Percentiles rank a stretch among this genome's conserved stretches.
phyloP scores from a whole-genome alignment of 768 basidiomycete genomes.

The Amanita exitialis region DNA sequence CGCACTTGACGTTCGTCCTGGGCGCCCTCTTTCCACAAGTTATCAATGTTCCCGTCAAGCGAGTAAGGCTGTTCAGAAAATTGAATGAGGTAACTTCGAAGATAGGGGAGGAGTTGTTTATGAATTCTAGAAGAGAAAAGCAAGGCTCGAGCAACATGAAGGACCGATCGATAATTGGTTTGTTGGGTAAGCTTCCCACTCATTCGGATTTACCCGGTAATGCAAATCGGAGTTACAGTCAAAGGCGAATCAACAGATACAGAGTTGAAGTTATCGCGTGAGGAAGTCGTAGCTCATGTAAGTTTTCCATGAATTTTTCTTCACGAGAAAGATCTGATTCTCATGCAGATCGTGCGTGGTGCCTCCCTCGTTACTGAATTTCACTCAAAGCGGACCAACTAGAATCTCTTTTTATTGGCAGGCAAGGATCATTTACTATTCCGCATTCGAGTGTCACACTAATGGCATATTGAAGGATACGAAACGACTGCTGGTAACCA shows the following conservation, averaged over 20 bases:
- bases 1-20: constrained; percentile 12
- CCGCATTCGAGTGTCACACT: not conserved
- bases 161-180: constrained; percentile 17
- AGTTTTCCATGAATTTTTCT: not conserved
- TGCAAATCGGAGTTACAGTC: constrained; percentile 15
- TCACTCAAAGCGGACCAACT: not conserved
- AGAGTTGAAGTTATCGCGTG: constrained; percentile 21
- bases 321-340: not conserved
- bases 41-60: constrained; percentile 16
- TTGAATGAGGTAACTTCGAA: constrained; percentile 15
- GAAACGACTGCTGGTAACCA: constrained; percentile 10
- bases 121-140: constrained; percentile 10
- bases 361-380: not conserved
- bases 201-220: not conserved
- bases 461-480: constrained; percentile 7
- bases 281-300: constrained; percentile 33
- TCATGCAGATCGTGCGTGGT: not conserved
- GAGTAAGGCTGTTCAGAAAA: constrained; percentile 13
- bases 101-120: constrained; percentile 21
- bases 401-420: constrained; percentile 13
- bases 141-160: constrained; percentile 7
- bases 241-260: constrained; percentile 19
- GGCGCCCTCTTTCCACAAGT: constrained; percentile 18
- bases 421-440: not conserved
- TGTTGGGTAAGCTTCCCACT: constrained; percentile 11